A percentile compares a stretch with the other conserved stretches of the same genome.
Conservation (phyloP, 1,284 basidiomycete genomes). For the Limonomyces culmigenus region DNA sequence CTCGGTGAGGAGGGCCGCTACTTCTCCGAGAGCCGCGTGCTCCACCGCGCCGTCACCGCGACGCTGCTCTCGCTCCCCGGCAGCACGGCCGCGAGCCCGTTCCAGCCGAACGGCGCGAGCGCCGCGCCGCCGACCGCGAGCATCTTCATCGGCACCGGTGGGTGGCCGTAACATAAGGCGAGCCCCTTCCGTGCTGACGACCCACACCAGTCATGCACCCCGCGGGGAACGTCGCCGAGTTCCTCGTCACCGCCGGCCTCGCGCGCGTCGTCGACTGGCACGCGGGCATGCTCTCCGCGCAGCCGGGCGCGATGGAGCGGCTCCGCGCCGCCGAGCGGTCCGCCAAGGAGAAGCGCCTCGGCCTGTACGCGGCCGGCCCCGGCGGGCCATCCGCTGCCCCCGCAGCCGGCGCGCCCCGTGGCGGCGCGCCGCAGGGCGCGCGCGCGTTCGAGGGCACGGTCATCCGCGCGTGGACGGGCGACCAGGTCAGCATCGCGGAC, state of each 20-base stretch:
- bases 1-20: conserved; percentile 86
- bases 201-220: conserved; percentile 59
- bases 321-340: conserved; percentile 71
- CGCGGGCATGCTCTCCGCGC: conserved; percentile 76
- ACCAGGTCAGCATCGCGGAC: conserved; percentile 75
- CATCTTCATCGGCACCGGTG: conserved; percentile 81
- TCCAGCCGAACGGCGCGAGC: conserved; percentile 45
- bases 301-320: conserved; percentile 65
- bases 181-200: conserved; percentile 1
- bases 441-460: conserved; percentile 73
- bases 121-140: conserved; percentile 45
- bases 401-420: conserved; percentile 7
- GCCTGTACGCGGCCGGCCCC: conserved; percentile 51
- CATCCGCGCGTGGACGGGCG: conserved; percentile 80
- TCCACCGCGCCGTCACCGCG: conserved; percentile 81
- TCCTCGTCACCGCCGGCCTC: conserved; percentile 71
- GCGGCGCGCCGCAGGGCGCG: conserved; percentile 21
- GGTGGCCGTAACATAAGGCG: conserved; percentile 9
- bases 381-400: not conserved
- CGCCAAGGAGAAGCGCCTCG: conserved; percentile 72
- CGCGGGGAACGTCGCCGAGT: conserved; percentile 87
- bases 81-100: conserved; percentile 56
- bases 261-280: conserved; percentile 97
- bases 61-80: conserved; percentile 79
- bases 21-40: conserved; percentile 85